Conservation (phyloP, 1,284 basidiomycete genomes). For the Leccinum subrobustum region DNA sequence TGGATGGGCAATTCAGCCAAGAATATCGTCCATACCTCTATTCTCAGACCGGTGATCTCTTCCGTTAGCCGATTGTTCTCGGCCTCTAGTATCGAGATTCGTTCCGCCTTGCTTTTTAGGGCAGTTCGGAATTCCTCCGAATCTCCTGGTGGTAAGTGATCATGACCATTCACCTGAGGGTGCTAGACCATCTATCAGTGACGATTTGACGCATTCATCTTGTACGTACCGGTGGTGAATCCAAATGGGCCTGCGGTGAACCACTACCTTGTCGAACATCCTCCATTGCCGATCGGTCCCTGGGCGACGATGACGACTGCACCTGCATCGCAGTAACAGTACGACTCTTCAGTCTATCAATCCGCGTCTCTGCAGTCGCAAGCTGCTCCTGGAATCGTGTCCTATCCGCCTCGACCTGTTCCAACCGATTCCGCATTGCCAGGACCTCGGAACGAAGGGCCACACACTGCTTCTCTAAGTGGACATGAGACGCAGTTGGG, state of each 20-base stretch:
- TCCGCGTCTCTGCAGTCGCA: slow-evolving; percentile 62
- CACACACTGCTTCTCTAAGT: slow-evolving; percentile 44
- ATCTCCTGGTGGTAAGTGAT: slow-evolving; percentile 24
- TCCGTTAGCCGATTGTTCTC: slow-evolving; percentile 43
- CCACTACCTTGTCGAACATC: slow-evolving; percentile 24
- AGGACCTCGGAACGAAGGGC: slow-evolving; percentile 61
- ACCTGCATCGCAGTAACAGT: slow-evolving; percentile 49
- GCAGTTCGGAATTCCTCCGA: slow-evolving; percentile 41
- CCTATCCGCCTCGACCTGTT: slow-evolving; percentile 53
- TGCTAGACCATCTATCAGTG: slow-evolving; percentile 20
- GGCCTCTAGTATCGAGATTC: slow-evolving; percentile 40
- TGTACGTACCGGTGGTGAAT: slow-evolving; percentile 66
- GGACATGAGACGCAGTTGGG: slow-evolving; percentile 3
- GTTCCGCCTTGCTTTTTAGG: slow-evolving; percentile 36
- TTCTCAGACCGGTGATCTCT: slow-evolving; percentile 40
- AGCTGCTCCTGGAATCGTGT: slow-evolving; percentile 60
- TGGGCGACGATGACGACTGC: slow-evolving; percentile 33
- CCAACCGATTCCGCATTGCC: slow-evolving; percentile 55
- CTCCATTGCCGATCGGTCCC: slow-evolving; percentile 48
- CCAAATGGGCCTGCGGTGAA: slow-evolving; percentile 15
- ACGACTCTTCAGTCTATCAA: slow-evolving; percentile 70
- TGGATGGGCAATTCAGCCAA: neutral
- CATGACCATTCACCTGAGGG: slow-evolving; percentile 28
- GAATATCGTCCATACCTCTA: slow-evolving; percentile 41
- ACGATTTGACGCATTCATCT: slow-evolving; percentile 17